Percentiles rank a stretch among this genome's conserved stretches.
phyloP scores from a whole-genome alignment of 768 basidiomycete genomes.

The Hydnum rufescens region DNA sequence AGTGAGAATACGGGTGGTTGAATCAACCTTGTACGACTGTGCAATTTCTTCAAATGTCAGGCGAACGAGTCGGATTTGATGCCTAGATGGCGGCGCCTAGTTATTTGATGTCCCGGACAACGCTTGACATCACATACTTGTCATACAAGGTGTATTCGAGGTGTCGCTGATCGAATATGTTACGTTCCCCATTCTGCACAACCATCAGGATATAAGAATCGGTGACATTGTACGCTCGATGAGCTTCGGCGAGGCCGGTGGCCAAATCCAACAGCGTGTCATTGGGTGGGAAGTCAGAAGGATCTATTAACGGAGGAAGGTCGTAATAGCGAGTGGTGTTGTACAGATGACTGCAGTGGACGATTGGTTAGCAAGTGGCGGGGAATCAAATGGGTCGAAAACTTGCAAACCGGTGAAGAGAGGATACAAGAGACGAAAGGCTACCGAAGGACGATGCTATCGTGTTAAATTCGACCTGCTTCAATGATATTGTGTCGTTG shows the following conservation, averaged over 20 bases:
- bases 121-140: conserved; percentile 26
- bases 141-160: conserved; percentile 76
- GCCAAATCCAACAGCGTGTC: conserved; percentile 49
- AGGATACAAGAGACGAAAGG: conserved; percentile 44
- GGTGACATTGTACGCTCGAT: conserved; percentile 38
- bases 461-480: conserved; percentile 98
- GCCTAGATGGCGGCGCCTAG: conserved; percentile 23
- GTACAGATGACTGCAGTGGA: conserved; percentile 37
- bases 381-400: conserved; percentile 1
- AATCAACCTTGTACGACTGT: conserved; percentile 30
- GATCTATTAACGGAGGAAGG: conserved; percentile 30
- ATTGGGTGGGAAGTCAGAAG: conserved; percentile 51
- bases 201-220: conserved; percentile 57
- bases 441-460: conserved; percentile 82
- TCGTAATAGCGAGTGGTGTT: conserved; percentile 48
- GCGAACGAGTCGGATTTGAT: conserved; percentile 53
- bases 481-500: conserved; percentile 35
- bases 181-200: conserved; percentile 74
- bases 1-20: conserved; percentile 15
- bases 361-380: not conserved
- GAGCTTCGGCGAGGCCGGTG: conserved; percentile 59
- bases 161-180: conserved; percentile 83
- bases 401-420: conserved; percentile 66
- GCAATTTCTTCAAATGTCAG: conserved; percentile 57
- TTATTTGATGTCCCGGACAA: not conserved